These are phyloP conservation scores for Centrapalus pauciflorus DNA, from an alignment of 129 eudicot genomes.

Conservation along the genomic window DNA sequence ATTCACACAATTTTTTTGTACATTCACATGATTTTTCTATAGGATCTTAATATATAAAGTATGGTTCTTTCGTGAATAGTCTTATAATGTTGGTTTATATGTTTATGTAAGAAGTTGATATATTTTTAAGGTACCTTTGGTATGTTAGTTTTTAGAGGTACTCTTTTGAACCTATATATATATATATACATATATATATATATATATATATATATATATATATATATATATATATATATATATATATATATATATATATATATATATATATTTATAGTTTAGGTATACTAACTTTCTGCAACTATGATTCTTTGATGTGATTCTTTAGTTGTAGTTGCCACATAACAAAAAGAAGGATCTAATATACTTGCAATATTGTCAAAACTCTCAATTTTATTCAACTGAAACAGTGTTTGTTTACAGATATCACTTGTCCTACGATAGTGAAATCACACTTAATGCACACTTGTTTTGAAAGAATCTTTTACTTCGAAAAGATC, in stretches of 20 bases:
- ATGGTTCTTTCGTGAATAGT: too few relatives aligned
- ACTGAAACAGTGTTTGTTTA: slow-evolving; percentile 7
- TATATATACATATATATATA: too few relatives aligned
- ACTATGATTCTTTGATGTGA: slow-evolving; percentile 10
- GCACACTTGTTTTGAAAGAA: slow-evolving; percentile 35
- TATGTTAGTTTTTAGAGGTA: not conserved
- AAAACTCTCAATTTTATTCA: slow-evolving; percentile 18
- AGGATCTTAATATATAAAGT: too few relatives aligned
- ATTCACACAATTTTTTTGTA: too few relatives aligned
- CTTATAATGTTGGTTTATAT: too few relatives aligned
- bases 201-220: too few relatives aligned
- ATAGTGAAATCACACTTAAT: slow-evolving; percentile 29
- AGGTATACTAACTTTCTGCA: slow-evolving; percentile 9
- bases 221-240: too few relatives aligned
- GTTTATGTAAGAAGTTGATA: too few relatives aligned
- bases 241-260: too few relatives aligned
- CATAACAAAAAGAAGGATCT: not conserved
- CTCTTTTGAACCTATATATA: too few relatives aligned
- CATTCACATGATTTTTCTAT: too few relatives aligned
- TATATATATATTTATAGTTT: not conserved
- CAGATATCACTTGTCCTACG: slow-evolving; percentile 2
- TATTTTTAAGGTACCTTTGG: slow-evolving; percentile 5
- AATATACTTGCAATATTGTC: slow-evolving; percentile 6
- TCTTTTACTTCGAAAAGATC: slow-evolving; percentile 24
- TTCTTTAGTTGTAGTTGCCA: not conserved